These are phyloP conservation scores for Tremellales sp. DNA, from an alignment of 1,284 basidiomycete species.

Conservation along the genomic window DNA sequence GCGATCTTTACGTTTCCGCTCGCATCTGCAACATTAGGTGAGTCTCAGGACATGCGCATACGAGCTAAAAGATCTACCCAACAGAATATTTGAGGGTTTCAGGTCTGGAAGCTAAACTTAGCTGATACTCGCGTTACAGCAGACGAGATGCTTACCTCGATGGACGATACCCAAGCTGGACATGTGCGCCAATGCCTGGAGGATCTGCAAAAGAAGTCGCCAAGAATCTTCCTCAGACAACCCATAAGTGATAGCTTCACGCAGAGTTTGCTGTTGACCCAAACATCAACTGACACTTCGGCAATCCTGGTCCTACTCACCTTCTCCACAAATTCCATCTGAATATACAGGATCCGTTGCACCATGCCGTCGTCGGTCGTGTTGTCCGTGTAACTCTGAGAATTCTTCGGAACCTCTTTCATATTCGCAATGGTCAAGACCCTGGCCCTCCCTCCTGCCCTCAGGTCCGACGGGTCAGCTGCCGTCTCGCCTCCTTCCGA, in stretches of 20 bases:
- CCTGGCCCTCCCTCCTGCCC: slow-evolving; percentile 1
- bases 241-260: slow-evolving; percentile 71
- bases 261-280: slow-evolving; percentile 30
- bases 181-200: slow-evolving; percentile 92
- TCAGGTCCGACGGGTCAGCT: slow-evolving; percentile 31
- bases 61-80: slow-evolving; percentile 55
- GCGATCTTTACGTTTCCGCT: slow-evolving; percentile 91
- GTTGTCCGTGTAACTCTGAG: slow-evolving; percentile 25
- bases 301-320: slow-evolving; percentile 11
- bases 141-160: slow-evolving; percentile 47
- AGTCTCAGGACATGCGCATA: background rate
- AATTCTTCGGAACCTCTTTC: slow-evolving; percentile 13
- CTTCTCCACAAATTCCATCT: slow-evolving; percentile 50
- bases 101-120: slow-evolving; percentile 56
- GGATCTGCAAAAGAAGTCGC: slow-evolving; percentile 82
- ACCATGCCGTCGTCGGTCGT: slow-evolving; percentile 33
- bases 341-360: slow-evolving; percentile 45
- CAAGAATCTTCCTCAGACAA: slow-evolving; percentile 80
- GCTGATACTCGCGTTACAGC: background rate
- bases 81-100: slow-evolving; percentile 87
- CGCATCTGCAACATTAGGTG: slow-evolving; percentile 55
- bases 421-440: background rate
- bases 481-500: slow-evolving; percentile 23
- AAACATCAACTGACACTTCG: slow-evolving; percentile 1
- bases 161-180: slow-evolving; percentile 84